These are phyloP conservation scores for Phytophthora nicotianae DNA, from an alignment of 352 stramenopile genomes.

Conservation along the genomic window DNA sequence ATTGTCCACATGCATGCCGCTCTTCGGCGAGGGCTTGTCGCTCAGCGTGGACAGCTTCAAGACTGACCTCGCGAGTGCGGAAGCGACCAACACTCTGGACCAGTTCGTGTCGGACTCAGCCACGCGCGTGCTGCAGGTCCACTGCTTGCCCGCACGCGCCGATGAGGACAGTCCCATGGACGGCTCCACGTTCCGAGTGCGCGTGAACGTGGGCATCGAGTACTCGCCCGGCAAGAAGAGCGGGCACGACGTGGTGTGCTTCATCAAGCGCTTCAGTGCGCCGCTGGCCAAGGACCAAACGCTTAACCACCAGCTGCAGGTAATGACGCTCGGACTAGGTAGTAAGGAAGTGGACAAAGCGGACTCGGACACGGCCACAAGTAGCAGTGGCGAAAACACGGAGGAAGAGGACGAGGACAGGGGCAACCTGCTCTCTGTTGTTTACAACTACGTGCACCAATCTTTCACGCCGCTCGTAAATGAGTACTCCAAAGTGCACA, in stretches of 20 bases:
- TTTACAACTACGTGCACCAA: conserved; percentile 91
- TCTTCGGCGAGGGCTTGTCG: conserved; percentile 60
- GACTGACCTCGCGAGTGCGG: conserved; percentile 41
- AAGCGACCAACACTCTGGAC: conserved; percentile 53
- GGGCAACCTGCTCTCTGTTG: conserved; percentile 74
- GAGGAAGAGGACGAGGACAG: conserved; percentile 73
- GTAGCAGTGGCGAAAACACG: conserved; percentile 55
- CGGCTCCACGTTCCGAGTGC: conserved; percentile 42
- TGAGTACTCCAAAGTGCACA: conserved; percentile 86
- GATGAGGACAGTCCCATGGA: conserved; percentile 36
- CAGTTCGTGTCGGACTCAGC: conserved; percentile 73
- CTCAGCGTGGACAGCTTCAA: conserved; percentile 52
- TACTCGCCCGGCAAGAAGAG: conserved; percentile 68
- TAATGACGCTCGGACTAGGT: conserved; percentile 85
- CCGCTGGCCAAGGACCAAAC: conserved; percentile 69
- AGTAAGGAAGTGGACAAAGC: conserved; percentile 39
- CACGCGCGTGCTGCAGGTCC: conserved; percentile 76
- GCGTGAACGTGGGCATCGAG: conserved; percentile 82
- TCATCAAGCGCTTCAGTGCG: conserved; percentile 84
- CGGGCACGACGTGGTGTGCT: conserved; percentile 81
- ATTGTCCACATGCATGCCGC: conserved; percentile 64
- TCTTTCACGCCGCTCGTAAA: conserved; percentile 87
- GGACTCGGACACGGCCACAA: conserved; percentile 36
- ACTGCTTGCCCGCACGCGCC: conserved; percentile 51
- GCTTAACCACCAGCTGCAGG: conserved; percentile 83